Percentiles rank a stretch among this genome's conserved stretches.
phyloP scores from a whole-genome alignment of 768 basidiomycete genomes.

The Xanthoconium stramineum region DNA sequence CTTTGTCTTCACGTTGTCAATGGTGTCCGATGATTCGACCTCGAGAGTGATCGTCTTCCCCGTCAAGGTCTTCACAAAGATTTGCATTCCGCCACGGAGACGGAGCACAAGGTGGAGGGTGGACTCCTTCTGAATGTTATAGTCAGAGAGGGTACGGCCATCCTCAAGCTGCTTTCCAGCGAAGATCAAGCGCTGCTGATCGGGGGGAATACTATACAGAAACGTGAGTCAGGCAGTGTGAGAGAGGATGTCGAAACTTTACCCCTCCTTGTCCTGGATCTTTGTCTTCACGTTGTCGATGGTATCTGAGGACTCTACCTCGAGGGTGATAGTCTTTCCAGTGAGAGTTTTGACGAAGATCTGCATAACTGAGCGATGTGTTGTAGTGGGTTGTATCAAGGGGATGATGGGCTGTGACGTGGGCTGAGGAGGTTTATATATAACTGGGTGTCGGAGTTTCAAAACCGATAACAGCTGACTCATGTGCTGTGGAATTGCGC shows the following conservation, averaged over 20 bases:
- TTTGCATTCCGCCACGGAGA: constrained; percentile 89
- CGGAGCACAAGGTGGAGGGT: constrained; percentile 86
- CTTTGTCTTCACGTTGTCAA: constrained; percentile 87
- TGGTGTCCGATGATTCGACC: constrained; percentile 84
- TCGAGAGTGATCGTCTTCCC: constrained; percentile 93
- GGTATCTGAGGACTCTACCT: constrained; percentile 28
- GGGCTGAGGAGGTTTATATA: constrained; percentile 13
- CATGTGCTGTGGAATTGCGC: constrained; percentile 4
- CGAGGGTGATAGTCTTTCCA: constrained; percentile 70
- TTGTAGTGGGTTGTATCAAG: constrained; percentile 4
- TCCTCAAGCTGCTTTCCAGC: constrained; percentile 96
- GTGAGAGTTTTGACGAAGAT: constrained; percentile 88
- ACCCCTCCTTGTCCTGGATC: constrained; percentile 78
- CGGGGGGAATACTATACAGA: constrained; percentile 64
- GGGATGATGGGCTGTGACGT: background rate
- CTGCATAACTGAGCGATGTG: constrained; percentile 33
- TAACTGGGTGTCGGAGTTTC: constrained; percentile 8
- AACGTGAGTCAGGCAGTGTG: background rate
- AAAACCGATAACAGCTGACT: constrained; percentile 11
- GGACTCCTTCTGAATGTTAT: constrained; percentile 95
- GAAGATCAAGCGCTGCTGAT: constrained; percentile 94
- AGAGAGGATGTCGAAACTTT: background rate
- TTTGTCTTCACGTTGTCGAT: constrained; percentile 28
- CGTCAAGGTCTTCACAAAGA: constrained; percentile 79
- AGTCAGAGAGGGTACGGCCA: constrained; percentile 84